Conservation (phyloP, 1,284 basidiomycete species). For the Apiotrichum laibachii region DNA sequence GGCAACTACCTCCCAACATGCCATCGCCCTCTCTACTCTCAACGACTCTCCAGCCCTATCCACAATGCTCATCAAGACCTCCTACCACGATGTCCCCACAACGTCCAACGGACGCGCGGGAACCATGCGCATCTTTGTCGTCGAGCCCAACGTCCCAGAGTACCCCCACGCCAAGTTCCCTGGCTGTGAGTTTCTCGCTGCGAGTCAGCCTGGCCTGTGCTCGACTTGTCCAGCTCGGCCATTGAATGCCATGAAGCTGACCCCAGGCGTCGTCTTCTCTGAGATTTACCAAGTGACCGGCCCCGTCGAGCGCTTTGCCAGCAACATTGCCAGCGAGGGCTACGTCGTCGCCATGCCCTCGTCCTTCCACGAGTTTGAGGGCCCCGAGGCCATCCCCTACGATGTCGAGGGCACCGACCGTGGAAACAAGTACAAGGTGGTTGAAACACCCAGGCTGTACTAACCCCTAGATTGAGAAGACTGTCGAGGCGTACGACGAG, state of each 20-base stretch:
- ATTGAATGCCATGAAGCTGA: no score
- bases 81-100: slow-evolving; percentile 70
- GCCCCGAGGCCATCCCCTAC: slow-evolving; percentile 79
- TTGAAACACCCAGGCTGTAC: slow-evolving; percentile 1
- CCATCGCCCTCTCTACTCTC: background rate
- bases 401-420: slow-evolving; percentile 83
- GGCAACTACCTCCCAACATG: background rate
- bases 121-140: slow-evolving; percentile 64
- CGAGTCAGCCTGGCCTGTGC: background rate
- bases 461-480: slow-evolving; percentile 69
- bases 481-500: slow-evolving; percentile 77
- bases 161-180: slow-evolving; percentile 53
- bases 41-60: background rate
- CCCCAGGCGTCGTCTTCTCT: slow-evolving; percentile 44
- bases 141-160: slow-evolving; percentile 48
- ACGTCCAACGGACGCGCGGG: slow-evolving; percentile 60
- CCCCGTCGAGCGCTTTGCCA: slow-evolving; percentile 62
- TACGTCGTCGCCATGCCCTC: slow-evolving; percentile 48
- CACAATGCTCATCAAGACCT: slow-evolving; percentile 74
- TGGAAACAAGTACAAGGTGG: slow-evolving; percentile 82
- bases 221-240: no score
- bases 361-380: slow-evolving; percentile 82
- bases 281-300: slow-evolving; percentile 55
- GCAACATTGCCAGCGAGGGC: slow-evolving; percentile 84
- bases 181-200: slow-evolving; percentile 36